Percentiles rank a stretch among this genome's conserved stretches.
phyloP scores from a whole-genome alignment of 768 basidiomycete species.

The Strobilomyces confusus region DNA sequence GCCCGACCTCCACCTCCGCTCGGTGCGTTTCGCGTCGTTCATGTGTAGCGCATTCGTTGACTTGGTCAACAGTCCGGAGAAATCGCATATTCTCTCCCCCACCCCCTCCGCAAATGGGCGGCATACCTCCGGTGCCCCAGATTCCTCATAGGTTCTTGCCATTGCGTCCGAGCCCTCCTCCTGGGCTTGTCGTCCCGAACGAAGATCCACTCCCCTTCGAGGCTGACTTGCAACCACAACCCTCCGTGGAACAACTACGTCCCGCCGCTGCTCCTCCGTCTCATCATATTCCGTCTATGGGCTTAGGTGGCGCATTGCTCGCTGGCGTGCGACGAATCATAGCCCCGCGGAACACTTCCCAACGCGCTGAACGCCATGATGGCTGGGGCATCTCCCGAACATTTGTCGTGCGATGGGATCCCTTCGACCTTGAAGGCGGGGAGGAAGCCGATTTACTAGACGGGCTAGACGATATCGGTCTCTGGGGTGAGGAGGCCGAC shows the following conservation, averaged over 20 bases:
- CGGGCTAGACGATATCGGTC: conserved; percentile 16
- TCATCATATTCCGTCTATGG: conserved; percentile 56
- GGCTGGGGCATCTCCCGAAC: conserved; percentile 25
- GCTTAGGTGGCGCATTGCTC: conserved; percentile 61
- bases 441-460: conserved; percentile 14
- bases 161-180: conserved; percentile 32
- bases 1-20: conserved; percentile 12
- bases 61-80: conserved; percentile 13
- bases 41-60: neutral
- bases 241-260: conserved; percentile 23
- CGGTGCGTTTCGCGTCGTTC: conserved; percentile 11
- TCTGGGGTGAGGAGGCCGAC: conserved; percentile 14
- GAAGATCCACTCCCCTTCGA: conserved; percentile 53
- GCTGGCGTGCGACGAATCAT: conserved; percentile 36
- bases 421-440: conserved; percentile 16
- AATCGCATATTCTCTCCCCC: conserved; percentile 44
- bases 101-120: conserved; percentile 37
- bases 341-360: conserved; percentile 7
- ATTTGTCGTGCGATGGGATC: conserved; percentile 30
- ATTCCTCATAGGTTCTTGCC: conserved; percentile 40
- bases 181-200: conserved; percentile 48
- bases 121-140: conserved; percentile 55
- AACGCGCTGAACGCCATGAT: conserved; percentile 13
- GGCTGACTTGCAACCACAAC: conserved; percentile 22
- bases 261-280: conserved; percentile 45